Base-by-base conservation (phyloP, 1,139 yeast species). In the Eremothecium gossypii region DNA sequence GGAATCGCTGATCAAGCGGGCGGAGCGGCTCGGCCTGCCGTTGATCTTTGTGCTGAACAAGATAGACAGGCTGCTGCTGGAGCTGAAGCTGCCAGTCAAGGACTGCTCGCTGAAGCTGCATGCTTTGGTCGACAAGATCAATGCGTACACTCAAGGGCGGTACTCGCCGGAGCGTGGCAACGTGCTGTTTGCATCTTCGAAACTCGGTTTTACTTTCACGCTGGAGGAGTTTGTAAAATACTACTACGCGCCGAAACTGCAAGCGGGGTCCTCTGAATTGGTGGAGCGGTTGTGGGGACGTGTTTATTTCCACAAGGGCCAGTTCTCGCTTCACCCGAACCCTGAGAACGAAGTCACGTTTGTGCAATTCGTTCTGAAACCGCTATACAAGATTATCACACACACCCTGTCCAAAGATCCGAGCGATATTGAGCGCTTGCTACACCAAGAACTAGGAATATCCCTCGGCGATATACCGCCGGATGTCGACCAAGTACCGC, bases 51-150 rank as follows among this genome's bases (percentile, higher is more conserved):
- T 85, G 1, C 50, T 93, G n/a, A 89, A 84, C 60, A 91, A 91
- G 59, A 52, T 93, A 8, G 99, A 93, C 60, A 66, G 96, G 45
- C 66, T 91, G 13, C 71, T 89, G 0, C 57, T 89, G 36, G 98
- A 93, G 49, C 64, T 89, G 38, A 71, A 77, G 47, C 64, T 91
- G 8, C 86, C 96, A 0, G 85, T 86, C 0, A 54, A 66, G 3
- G 96, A 86, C 51, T 74, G 87, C 0, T 85, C 77, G 55, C 70
- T 73, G 55, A 89, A 93, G 56, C 53, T 93, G 33, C 67, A 75
- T 42, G 68, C 72, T 48, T 65, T 72, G 1, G 66, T 89, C n/a
- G 82, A 78, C 44, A 77, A 78, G 29, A 66, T 87, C 14, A 85
- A 86, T 55, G 61, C 63, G 1, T 73, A 64, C 44, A 68, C 84